phyloP scores from a whole-genome alignment of 108 stramenopile genomes.

The Pseudonitzschia multistriata region DNA sequence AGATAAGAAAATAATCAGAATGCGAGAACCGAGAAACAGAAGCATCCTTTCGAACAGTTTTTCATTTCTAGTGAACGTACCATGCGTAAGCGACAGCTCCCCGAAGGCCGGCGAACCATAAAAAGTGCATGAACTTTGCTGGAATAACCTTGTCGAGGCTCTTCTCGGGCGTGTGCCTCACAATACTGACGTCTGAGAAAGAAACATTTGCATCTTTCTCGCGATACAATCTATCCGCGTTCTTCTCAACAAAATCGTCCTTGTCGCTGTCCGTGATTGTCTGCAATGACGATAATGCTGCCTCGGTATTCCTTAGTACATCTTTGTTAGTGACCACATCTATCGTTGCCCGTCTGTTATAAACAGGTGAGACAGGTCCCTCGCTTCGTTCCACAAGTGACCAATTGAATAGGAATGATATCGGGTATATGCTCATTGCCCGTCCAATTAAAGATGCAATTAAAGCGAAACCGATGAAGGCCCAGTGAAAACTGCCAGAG shows the following conservation, averaged over 20 bases:
- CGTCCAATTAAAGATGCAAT: constrained; percentile 62
- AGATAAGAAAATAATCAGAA: background rate
- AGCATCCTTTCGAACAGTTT: background rate
- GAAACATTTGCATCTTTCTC: background rate
- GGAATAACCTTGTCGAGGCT: constrained; percentile 43
- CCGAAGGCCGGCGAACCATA: constrained; percentile 76
- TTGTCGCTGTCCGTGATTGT: background rate
- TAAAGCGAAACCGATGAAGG: constrained; percentile 50
- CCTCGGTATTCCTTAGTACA: background rate
- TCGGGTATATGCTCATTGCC: constrained; percentile 60
- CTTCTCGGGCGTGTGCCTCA: constrained; percentile 21
- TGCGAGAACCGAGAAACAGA: background rate
- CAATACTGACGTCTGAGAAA: too few relatives aligned
- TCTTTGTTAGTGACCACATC: background rate
- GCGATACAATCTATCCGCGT: too few relatives aligned
- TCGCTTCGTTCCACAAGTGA: constrained; percentile 17
- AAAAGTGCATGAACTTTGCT: constrained; percentile 52
- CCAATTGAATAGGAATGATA: constrained; percentile 40
- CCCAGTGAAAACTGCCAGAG: constrained; percentile 35
- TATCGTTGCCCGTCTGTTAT: background rate
- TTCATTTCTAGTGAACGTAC: background rate
- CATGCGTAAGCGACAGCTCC: constrained; percentile 77
- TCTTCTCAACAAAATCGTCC: too few relatives aligned
- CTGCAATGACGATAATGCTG: background rate
- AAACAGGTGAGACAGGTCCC: background rate